Evolutionary conservation across 2,329 filamentous ascomycete genomes (phyloP).

Genomic region (Botryotinia narcissicola): DNA sequence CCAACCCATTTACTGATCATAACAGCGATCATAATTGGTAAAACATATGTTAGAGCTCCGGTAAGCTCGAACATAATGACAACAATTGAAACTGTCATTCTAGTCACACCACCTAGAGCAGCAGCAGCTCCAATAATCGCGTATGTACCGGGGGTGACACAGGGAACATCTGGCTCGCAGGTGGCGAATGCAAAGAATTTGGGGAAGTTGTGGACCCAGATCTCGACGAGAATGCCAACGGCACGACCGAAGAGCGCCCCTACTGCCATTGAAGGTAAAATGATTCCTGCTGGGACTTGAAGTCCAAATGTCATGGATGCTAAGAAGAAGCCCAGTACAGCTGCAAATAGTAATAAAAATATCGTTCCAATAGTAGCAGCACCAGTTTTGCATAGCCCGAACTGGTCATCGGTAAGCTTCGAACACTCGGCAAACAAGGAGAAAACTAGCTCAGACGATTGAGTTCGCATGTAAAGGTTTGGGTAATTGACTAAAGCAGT

Average conservation of each 20-base stretch:
- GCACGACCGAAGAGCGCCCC: slow-evolving; percentile 88
- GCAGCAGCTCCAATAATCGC: slow-evolving; percentile 95
- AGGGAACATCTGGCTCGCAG: slow-evolving; percentile 65
- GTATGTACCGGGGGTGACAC: slow-evolving; percentile 92
- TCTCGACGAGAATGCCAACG: slow-evolving; percentile 83
- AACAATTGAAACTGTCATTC: slow-evolving; percentile 97
- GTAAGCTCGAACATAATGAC: slow-evolving; percentile 99
- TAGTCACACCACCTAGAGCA: slow-evolving; percentile 87
- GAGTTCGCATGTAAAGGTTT: slow-evolving; percentile 92
- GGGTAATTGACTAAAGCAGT: slow-evolving; percentile 93
- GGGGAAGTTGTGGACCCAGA: slow-evolving; percentile 66
- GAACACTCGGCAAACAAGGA: slow-evolving; percentile 90
- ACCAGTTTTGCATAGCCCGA: slow-evolving; percentile 86
- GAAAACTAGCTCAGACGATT: slow-evolving; percentile 87
- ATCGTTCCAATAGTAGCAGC: slow-evolving; percentile 80
- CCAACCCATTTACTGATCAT: slow-evolving; percentile 99
- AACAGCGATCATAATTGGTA: slow-evolving; percentile 98
- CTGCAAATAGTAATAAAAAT: slow-evolving; percentile 76
- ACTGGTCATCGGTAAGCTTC: slow-evolving; percentile 75
- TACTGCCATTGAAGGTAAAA: slow-evolving; percentile 93
- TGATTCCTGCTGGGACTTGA: slow-evolving; percentile 91
- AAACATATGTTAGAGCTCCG: slow-evolving; percentile 89
- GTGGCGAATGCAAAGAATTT: slow-evolving; percentile 17
- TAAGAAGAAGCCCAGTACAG: slow-evolving; percentile 79
- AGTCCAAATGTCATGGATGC: slow-evolving; percentile 88